Base-by-base conservation (phyloP, 2,329 filamentous ascomycete species). In the Paracoccidioides brasiliensis region DNA sequence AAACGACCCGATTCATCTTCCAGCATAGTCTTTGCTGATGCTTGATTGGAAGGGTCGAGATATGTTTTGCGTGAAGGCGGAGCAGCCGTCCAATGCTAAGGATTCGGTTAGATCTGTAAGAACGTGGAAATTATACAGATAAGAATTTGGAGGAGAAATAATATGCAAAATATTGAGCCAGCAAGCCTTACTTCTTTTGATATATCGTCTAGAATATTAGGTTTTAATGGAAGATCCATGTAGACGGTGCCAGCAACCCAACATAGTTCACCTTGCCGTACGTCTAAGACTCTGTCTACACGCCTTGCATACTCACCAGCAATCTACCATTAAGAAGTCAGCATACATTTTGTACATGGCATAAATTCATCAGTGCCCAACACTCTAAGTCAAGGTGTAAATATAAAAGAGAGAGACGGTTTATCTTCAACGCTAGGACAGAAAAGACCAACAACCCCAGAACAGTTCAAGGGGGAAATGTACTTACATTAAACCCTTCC, bases 141-240 rank as follows among this genome's bases (percentile, higher is more conserved):
- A 44, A 49, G 5, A 6, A 40, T 40, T 9, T 10, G 32, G 28
- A 41, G 8, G n/a, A 14, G 30, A 10, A 35, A 49, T 4, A 14
- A 30, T 30, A 1, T 28, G 10, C 10, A 14, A 45, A 46, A 46
- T 53, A 35, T 53, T 37, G 12, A 9, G 14, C 46, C 22, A 2
- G 22, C 22, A 22, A 22, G 10, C 70, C 80, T 61, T 73, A 90
- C 88, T 70, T 96, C 91, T 72, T 94, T 95, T 43, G 88, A 86
- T 44, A 98, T 87, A 64, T 98, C 93, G 57, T 96, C 90, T 38
- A 98, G 75, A 68, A 98, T 91, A 66, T 94, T 95, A 0, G 94
- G 93, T 74, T 98, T 98, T 65, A 96, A 72, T 2, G 87, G 82
- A 88, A 98, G 90, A 60, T 97, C 89, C 86, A 97, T 95, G 70